Base-by-base conservation (phyloP, 2,329 filamentous ascomycete genomes). In the Phialophora verrucosa region DNA sequence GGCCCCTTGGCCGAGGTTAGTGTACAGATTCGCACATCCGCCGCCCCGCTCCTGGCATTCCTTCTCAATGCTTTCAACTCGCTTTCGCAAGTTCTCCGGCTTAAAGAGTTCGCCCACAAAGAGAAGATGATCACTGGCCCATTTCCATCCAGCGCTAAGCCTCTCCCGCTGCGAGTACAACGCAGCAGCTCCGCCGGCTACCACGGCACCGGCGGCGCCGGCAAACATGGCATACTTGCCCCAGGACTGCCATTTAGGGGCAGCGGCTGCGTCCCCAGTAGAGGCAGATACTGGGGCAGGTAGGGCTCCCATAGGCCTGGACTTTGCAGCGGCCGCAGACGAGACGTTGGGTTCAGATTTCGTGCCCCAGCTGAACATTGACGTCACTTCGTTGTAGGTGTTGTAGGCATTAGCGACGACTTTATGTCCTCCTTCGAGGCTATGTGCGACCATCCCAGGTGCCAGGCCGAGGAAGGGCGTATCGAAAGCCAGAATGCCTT, bases 401-500 rank as follows among this genome's bases (percentile, higher is more conserved):
- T 71, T 92, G 78, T 95, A 86, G 4, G 92, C 90, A 0, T 88
- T 84, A 4, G 87, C 84, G 7, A 90, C 90, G 50, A 88, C 89
- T 67, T 89, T 90, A 79, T 94, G 94, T 73, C 97, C 92, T 50
- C 87, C 89, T 81, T 98, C 93, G 5, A 94, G 93, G 0, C 81
- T 80, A 69, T 84, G 81, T 7, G 83, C 83, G 17, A 83, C 76
- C 44, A 84, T 82, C 1, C 80, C 79, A 1, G 81, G 82, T 2
- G 83, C 80, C 66, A 83, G 82, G 5, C 83, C 83, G 47, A 85
- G 76, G 61, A 91, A 99, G 0, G 95, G 95, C 0, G 95, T 99
- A 79, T 98, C 94, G 76, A 97, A 97, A 59, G 93, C 92, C 56
- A 98, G 85, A 29, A 98, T 87, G 71, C 91, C 94, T 78, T 94